These are phyloP conservation scores for Amaranthus hypochondriacus DNA, from an alignment of 148 eudicot species.

Conservation along the genomic window DNA sequence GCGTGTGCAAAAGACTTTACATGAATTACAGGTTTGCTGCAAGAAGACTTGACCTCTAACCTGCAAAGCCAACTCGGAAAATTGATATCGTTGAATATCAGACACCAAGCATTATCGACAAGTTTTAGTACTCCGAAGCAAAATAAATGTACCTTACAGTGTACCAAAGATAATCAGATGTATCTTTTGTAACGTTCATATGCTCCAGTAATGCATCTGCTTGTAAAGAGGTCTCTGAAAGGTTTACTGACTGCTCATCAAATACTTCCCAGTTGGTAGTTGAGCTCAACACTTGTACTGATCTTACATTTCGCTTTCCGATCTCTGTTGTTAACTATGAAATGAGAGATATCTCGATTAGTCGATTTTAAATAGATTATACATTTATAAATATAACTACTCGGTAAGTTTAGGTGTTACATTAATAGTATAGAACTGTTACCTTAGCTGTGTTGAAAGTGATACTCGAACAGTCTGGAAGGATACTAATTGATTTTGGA, in stretches of 20 bases:
- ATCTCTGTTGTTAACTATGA: constrained; percentile 31
- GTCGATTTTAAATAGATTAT: constrained; percentile 2
- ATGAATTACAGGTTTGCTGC: constrained; percentile 31
- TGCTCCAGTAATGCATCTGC: constrained; percentile 42
- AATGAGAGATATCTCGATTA: not conserved
- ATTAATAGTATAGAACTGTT: not conserved
- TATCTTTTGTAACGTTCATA: constrained; percentile 43
- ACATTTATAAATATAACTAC: not conserved
- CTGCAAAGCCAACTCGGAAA: constrained; percentile 20
- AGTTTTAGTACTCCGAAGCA: not conserved
- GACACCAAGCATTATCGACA: not conserved
- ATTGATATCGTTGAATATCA: not conserved
- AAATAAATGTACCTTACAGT: constrained; percentile 30
- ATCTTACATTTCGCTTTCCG: constrained; percentile 27
- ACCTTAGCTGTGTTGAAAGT: constrained; percentile 42
- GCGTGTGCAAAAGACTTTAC: constrained; percentile 30
- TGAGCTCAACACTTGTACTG: constrained; percentile 23
- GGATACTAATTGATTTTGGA: constrained; percentile 46
- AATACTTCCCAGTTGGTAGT: constrained; percentile 36
- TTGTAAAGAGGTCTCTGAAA: constrained; percentile 26
- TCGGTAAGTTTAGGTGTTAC: not conserved
- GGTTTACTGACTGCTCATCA: constrained; percentile 29
- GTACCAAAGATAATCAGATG: constrained; percentile 57
- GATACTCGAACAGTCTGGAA: constrained; percentile 38
- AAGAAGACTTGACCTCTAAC: constrained; percentile 28